Conservation (phyloP, 1,284 basidiomycete genomes). For the Trametes sp. region DNA sequence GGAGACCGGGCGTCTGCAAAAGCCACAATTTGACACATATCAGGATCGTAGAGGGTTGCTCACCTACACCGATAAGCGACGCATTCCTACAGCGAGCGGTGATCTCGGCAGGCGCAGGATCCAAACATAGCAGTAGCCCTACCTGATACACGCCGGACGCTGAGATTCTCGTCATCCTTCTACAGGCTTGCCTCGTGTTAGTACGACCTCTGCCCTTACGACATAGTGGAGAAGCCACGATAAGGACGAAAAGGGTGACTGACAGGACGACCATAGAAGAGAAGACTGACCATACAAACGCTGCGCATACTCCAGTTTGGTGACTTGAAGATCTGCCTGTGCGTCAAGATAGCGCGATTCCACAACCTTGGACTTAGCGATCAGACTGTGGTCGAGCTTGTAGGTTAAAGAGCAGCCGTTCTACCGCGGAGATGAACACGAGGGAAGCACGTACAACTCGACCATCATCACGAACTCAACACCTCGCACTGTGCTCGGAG, state of each 20-base stretch:
- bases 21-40: too few relatives aligned
- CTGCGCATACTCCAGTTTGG: neutral
- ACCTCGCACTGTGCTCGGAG: too few relatives aligned
- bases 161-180: too few relatives aligned
- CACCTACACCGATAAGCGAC: too few relatives aligned
- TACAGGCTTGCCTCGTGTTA: slow-evolving; percentile 2
- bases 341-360: neutral
- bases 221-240: slow-evolving; percentile 3
- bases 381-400: neutral
- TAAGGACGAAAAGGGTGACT: slow-evolving; percentile 2
- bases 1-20: too few relatives aligned
- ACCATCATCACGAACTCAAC: too few relatives aligned
- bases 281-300: neutral
- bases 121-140: too few relatives aligned
- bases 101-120: too few relatives aligned
- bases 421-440: neutral
- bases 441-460: neutral
- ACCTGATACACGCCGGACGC: too few relatives aligned
- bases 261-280: slow-evolving; percentile 8
- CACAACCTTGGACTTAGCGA: neutral
- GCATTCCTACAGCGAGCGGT: too few relatives aligned
- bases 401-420: neutral
- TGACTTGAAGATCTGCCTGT: neutral
- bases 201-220: slow-evolving; percentile 10
- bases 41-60: too few relatives aligned